phyloP scores from a whole-genome alignment of 2,329 filamentous ascomycete species.

The Pseudogymnoascus sp. region DNA sequence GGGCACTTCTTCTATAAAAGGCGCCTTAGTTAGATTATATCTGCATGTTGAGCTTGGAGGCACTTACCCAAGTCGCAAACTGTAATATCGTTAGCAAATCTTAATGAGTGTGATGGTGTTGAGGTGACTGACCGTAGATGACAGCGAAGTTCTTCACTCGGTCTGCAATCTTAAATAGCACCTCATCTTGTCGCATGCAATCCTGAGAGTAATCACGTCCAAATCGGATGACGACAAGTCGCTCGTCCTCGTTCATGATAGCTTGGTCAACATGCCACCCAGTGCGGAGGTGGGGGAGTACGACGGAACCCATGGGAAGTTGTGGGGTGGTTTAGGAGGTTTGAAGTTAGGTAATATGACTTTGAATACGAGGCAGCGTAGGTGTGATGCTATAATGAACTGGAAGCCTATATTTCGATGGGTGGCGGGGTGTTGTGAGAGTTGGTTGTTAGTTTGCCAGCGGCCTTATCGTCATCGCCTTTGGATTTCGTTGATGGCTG shows the following conservation, averaged over 20 bases:
- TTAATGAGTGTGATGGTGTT: background rate
- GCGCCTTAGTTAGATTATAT: background rate
- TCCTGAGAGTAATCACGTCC: constrained; percentile 78
- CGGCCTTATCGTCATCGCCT: background rate
- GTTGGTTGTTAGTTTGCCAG: background rate
- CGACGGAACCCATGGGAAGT: constrained; percentile 59
- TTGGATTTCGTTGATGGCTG: background rate
- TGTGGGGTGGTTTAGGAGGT: background rate
- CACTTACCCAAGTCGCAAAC: constrained; percentile 63
- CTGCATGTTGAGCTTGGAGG: background rate
- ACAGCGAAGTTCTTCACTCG: constrained; percentile 87
- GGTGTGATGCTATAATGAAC: background rate
- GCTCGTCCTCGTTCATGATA: constrained; percentile 80
- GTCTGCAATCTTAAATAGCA: constrained; percentile 89
- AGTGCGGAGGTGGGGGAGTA: constrained; percentile 80
- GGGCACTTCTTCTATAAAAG: constrained; percentile 60
- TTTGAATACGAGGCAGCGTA: background rate
- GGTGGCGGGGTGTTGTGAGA: background rate
- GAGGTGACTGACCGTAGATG: constrained; percentile 52
- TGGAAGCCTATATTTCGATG: background rate
- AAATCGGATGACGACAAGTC: constrained; percentile 88
- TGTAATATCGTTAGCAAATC: background rate
- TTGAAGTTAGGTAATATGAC: background rate
- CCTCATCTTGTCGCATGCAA: constrained; percentile 78
- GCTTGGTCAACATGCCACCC: constrained; percentile 99